These are phyloP conservation scores for Zelonia costaricensis DNA, from an alignment of 208 protist genomes.

Conservation along the genomic window DNA sequence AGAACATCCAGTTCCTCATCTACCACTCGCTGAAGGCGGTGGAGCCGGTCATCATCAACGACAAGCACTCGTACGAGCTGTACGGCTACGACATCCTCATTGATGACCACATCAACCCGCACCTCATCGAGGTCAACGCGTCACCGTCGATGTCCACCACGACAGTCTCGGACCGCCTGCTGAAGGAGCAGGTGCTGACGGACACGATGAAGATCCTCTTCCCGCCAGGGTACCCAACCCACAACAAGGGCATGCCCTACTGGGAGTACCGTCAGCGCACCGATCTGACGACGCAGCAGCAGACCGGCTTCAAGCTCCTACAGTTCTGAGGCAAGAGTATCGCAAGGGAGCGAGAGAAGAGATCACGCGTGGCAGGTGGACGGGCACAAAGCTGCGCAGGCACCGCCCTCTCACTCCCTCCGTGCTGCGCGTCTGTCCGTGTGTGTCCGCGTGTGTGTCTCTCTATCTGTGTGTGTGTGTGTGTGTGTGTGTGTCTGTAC, in stretches of 20 bases:
- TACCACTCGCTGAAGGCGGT: slow-evolving; percentile 91
- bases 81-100: slow-evolving; percentile 98
- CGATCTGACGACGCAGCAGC: slow-evolving; percentile 67
- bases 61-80: slow-evolving; percentile 96
- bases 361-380: no score
- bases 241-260: slow-evolving; percentile 63
- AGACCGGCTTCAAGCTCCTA: slow-evolving; percentile 74
- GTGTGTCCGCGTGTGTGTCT: background rate
- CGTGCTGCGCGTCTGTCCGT: no score
- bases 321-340: slow-evolving; percentile 34
- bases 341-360: background rate
- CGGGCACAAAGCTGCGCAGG: no score
- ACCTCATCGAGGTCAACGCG: slow-evolving; percentile 97
- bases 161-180: slow-evolving; percentile 72
- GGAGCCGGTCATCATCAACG: slow-evolving; percentile 94
- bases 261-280: slow-evolving; percentile 79
- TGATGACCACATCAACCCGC: slow-evolving; percentile 94
- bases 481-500: background rate
- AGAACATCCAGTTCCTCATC: slow-evolving; percentile 93
- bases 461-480: background rate
- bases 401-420: no score
- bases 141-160: slow-evolving; percentile 91
- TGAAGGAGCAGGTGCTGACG: slow-evolving; percentile 85
- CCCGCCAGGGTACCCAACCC: slow-evolving; percentile 65
- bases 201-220: slow-evolving; percentile 86